Conservation (phyloP, 179 eudicot species). For the Spinacia oleracea region DNA sequence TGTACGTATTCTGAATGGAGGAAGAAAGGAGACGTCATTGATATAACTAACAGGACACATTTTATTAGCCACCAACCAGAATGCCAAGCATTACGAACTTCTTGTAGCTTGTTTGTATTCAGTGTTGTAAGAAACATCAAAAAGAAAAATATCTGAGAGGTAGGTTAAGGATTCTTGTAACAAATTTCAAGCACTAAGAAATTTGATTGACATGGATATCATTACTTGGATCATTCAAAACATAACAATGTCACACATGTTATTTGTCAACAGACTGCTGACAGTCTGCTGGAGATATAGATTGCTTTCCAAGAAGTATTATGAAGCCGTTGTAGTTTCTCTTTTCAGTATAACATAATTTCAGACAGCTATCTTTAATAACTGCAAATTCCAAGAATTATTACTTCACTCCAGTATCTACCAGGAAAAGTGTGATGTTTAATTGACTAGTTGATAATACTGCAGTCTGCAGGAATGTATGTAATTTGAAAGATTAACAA, state of each 20-base stretch:
- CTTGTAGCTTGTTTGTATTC: slow-evolving; percentile 55
- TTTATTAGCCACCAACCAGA: slow-evolving; percentile 79
- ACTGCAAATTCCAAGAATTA: not conserved
- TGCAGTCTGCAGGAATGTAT: not conserved
- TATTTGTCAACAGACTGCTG: not conserved
- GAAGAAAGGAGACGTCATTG: slow-evolving; percentile 69
- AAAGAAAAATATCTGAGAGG: slow-evolving; percentile 69
- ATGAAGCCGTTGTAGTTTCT: not conserved
- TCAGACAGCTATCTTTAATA: not conserved
- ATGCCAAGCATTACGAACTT: slow-evolving; percentile 73
- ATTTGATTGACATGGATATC: not conserved
- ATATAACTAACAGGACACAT: slow-evolving; percentile 47
- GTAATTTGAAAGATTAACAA: not conserved
- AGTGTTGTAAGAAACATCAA: slow-evolving; percentile 71
- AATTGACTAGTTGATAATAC: not conserved
- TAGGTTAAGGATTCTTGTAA: slow-evolving; percentile 51
- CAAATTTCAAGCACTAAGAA: not conserved
- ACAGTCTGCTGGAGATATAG: not conserved
- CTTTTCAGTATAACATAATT: not conserved
- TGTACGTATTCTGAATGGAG: slow-evolving; percentile 63
- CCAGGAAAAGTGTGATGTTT: not conserved
- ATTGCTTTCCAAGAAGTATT: not conserved
- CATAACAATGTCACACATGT: not conserved
- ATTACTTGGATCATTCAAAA: not conserved
- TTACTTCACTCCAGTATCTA: not conserved